These are phyloP conservation scores for Tolypocladium tundrense DNA, from an alignment of 2,329 filamentous ascomycete genomes.

Conservation along the genomic window DNA sequence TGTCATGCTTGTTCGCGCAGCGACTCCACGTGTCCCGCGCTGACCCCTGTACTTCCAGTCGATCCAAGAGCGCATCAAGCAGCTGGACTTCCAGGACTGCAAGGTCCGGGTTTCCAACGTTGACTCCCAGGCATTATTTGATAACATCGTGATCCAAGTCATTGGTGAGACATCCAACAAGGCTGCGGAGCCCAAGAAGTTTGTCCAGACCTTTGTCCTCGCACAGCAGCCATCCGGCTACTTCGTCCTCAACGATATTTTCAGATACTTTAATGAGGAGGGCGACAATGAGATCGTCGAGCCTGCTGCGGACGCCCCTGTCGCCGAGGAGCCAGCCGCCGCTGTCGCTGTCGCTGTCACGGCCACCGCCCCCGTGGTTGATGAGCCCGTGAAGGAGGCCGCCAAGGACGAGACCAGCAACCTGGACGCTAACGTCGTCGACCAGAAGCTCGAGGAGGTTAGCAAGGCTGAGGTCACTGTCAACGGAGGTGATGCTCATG, in stretches of 20 bases:
- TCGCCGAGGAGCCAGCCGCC: conserved; percentile 14
- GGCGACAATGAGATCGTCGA: conserved; percentile 54
- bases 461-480: conserved; percentile 23
- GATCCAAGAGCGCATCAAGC: conserved; percentile 90
- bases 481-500: conserved; percentile 21
- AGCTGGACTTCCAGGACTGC: conserved; percentile 90
- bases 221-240: conserved; percentile 94
- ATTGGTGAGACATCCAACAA: conserved; percentile 98
- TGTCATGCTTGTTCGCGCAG: conserved; percentile 2
- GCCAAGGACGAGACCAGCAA: conserved; percentile 17
- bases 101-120: conserved; percentile 98
- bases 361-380: conserved; percentile 15
- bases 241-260: conserved; percentile 97
- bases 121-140: conserved; percentile 84
- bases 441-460: conserved; percentile 67
- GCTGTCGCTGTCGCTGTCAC: conserved; percentile 6
- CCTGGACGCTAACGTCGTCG: conserved; percentile 45
- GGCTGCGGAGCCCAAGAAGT: conserved; percentile 82
- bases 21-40: background rate
- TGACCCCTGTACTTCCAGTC: conserved; percentile 41
- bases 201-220: conserved; percentile 95
- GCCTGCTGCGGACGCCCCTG: conserved; percentile 20
- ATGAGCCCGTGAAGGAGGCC: conserved; percentile 23
- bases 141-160: conserved; percentile 94
- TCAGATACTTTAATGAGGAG: conserved; percentile 83